A percentile compares a stretch with the other conserved stretches of the same genome.
These are phyloP conservation scores for Zygosaccharomyces pseudorouxii DNA, from an alignment of 805 yeast genomes.

Conservation along the genomic window DNA sequence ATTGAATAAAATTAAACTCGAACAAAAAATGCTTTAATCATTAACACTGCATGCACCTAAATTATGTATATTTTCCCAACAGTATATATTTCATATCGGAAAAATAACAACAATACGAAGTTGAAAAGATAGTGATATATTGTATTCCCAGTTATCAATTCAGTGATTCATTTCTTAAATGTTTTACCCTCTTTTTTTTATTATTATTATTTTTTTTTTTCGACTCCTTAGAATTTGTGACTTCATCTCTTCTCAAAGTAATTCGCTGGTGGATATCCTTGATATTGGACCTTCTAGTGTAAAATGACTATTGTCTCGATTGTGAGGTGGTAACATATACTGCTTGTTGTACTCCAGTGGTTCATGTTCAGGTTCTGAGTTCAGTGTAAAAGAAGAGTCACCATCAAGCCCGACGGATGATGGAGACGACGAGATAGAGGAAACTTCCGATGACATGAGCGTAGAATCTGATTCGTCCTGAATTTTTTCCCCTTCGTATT, in stretches of 20 bases:
- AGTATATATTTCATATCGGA: slow-evolving; percentile 3
- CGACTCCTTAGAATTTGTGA: background rate
- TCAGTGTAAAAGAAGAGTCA: slow-evolving; percentile 11
- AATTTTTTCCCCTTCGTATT: background rate
- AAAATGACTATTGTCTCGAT: background rate
- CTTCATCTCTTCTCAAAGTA: background rate
- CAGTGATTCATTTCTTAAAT: background rate
- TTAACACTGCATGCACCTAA: slow-evolving; percentile 5
- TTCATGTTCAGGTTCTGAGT: slow-evolving; percentile 9
- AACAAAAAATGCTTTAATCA: background rate
- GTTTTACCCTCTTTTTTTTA: background rate
- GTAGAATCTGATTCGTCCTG: slow-evolving; percentile 13
- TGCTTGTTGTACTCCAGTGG: slow-evolving; percentile 4
- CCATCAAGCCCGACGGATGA: slow-evolving; percentile 7
- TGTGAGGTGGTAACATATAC: background rate
- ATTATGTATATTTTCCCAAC: slow-evolving; percentile 5
- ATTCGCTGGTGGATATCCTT: background rate
- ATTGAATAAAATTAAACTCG: background rate
- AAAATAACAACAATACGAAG: background rate
- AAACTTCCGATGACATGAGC: slow-evolving; percentile 8
- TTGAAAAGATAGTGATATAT: background rate
- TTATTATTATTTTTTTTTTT: background rate
- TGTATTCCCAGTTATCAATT: background rate
- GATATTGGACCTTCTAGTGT: background rate
- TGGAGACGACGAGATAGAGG: slow-evolving; percentile 10